Conservation (phyloP, 768 basidiomycete genomes). For the Suillus clintonianus region DNA sequence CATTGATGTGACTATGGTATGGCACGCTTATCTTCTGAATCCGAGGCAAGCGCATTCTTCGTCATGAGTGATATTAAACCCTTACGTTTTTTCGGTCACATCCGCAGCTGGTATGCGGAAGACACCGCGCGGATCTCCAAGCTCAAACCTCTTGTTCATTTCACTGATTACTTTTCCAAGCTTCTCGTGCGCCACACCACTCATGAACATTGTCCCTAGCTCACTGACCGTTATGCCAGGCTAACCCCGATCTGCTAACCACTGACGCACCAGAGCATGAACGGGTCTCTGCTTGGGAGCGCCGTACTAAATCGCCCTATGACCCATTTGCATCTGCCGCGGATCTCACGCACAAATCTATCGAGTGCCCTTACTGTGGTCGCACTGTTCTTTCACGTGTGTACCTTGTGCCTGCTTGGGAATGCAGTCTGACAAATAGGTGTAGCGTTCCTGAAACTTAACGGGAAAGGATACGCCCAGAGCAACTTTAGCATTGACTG, state of each 20-base stretch:
- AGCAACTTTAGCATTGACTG: slow-evolving; percentile 38
- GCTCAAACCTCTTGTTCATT: neutral
- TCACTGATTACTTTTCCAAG: slow-evolving; percentile 10
- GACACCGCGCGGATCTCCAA: slow-evolving; percentile 8
- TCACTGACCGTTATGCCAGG: neutral
- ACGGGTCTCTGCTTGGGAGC: slow-evolving; percentile 8
- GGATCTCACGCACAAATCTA: slow-evolving; percentile 15
- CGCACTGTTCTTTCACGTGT: slow-evolving; percentile 19
- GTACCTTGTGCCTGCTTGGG: neutral
- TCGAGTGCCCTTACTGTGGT: slow-evolving; percentile 34
- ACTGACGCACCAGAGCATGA: slow-evolving; percentile 1
- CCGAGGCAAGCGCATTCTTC: slow-evolving; percentile 28
- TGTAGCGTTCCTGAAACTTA: slow-evolving; percentile 38
- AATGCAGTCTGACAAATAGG: neutral
- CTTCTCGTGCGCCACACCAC: slow-evolving; percentile 12
- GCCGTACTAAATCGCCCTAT: slow-evolving; percentile 17
- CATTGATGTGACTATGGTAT: slow-evolving; percentile 42
- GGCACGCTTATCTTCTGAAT: slow-evolving; percentile 42
- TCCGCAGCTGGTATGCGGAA: slow-evolving; percentile 27
- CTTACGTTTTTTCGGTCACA: neutral
- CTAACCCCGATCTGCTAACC: neutral
- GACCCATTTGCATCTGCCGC: slow-evolving; percentile 29
- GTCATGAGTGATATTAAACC: neutral
- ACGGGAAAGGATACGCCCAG: slow-evolving; percentile 51
- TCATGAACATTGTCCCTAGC: neutral